Base-by-base conservation (phyloP, 176 grass and related monocot species). In the Juncus inflexus region DNA sequence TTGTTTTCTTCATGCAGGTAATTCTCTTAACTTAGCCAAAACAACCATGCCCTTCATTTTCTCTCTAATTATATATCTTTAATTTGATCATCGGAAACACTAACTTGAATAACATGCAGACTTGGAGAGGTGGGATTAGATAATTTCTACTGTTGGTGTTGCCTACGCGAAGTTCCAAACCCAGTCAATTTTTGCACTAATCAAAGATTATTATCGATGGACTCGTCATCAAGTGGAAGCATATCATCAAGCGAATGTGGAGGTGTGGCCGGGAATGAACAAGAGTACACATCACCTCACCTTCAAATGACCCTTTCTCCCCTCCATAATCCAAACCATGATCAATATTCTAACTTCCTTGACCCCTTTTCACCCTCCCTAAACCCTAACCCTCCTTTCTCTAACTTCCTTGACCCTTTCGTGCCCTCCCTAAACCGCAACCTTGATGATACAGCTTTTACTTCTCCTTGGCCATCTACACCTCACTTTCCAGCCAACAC, bases 201-300 rank as follows among this genome's bases (percentile, higher is more conserved):
- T 19, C 12, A 1, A 49, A 28, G 19, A 28, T 28, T 28, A 28
- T 28, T 62, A 36, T 77, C 53, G 67, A 99, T 99, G 94, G 85
- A 80, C 67, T 99, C 94, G 62, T 86, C 78, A 7, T 89, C 83
- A 19, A 99, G 89, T 74, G 94, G 81, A 37, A 99, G 89, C 71
- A 79, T 92, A 58, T 85, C 78, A 3, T 90, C 85, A 47, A 92
- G 85, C 0, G 78, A 69, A 10, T 80, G 88, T 10, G 90, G 78
- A 4, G 45, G 74, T 14, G 81, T 42, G 10, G 66, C 61, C 65
- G 73, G 50, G 58, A 83, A 86, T 74, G 77, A 99, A 60, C 75
- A 84, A 64, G 89, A 90, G 73, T 99, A 81, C 57, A 67, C 76
- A 42, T 86, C 85, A 15, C 62, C 64, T 40, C 78, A 78, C 14